Percentiles rank a stretch among this genome's conserved stretches.
phyloP scores from a whole-genome alignment of 495 filamentous ascomycete species.

The Coniosporium apollinis region DNA sequence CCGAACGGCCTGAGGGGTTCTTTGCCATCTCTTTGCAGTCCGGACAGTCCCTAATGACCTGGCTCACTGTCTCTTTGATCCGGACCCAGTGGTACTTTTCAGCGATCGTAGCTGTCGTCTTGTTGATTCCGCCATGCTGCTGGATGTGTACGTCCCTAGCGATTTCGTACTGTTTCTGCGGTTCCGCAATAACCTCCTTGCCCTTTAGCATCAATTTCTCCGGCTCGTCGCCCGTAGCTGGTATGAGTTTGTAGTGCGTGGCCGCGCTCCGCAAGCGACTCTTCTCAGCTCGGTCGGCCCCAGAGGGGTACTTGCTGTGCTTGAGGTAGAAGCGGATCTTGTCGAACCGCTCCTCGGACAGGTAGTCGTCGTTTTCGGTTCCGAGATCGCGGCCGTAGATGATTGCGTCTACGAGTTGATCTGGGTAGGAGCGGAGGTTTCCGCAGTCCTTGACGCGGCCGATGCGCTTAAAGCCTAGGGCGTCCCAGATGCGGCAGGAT shows the following conservation, averaged over 20 bases:
- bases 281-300: conserved; percentile 91
- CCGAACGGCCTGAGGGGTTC: background rate
- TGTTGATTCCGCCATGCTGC: conserved; percentile 92
- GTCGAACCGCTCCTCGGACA: conserved; percentile 93
- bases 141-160: conserved; percentile 55
- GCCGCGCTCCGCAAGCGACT: conserved; percentile 81
- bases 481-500: conserved; percentile 92
- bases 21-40: conserved; percentile 47
- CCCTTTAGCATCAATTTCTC: conserved; percentile 92
- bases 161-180: conserved; percentile 82
- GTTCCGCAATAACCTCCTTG: conserved; percentile 91
- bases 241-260: conserved; percentile 80
- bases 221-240: conserved; percentile 31
- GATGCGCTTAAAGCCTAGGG: conserved; percentile 93
- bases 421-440: conserved; percentile 63
- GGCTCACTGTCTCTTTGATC: conserved; percentile 92
- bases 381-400: conserved; percentile 86
- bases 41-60: conserved; percentile 80
- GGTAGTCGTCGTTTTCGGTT: conserved; percentile 63
- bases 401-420: conserved; percentile 78
- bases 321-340: conserved; percentile 97
- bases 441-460: conserved; percentile 81
- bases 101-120: conserved; percentile 86
- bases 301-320: conserved; percentile 81
- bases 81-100: conserved; percentile 96